Percentiles rank a stretch among this genome's conserved stretches.
Conservation (phyloP, 1,284 basidiomycete genomes). For the Ustilago crameri region DNA sequence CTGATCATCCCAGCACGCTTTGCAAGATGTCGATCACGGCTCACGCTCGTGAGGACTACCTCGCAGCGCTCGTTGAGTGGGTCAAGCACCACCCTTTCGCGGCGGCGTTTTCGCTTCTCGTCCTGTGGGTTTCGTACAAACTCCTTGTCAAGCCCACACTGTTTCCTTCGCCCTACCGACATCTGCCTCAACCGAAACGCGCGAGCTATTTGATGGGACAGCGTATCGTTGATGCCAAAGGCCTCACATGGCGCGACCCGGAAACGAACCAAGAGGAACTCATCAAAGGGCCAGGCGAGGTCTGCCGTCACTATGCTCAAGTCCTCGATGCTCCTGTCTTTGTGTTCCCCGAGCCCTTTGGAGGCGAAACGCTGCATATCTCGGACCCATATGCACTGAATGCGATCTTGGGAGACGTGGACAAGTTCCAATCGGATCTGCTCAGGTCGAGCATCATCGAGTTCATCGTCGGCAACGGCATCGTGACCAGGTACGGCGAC, state of each 20-base stretch:
- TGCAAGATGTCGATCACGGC: not conserved
- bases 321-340: constrained; percentile 24
- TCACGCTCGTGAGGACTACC: not conserved
- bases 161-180: constrained; percentile 38
- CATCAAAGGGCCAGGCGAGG: constrained; percentile 31
- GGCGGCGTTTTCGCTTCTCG: constrained; percentile 9
- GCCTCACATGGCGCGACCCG: constrained; percentile 15
- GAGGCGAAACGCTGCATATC: constrained; percentile 31
- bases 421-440: constrained; percentile 35
- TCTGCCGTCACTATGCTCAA: constrained; percentile 22
- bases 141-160: constrained; percentile 36
- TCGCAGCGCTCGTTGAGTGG: not conserved
- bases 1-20: too few species aligned
- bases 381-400: constrained; percentile 38
- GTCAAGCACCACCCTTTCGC: constrained; percentile 13
- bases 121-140: constrained; percentile 31
- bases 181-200: constrained; percentile 25
- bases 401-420: constrained; percentile 36
- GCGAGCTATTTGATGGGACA: constrained; percentile 34
- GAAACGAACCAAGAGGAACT: not conserved
- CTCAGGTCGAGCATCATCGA: constrained; percentile 38
- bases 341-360: constrained; percentile 41
- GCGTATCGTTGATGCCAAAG: constrained; percentile 37
- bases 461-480: constrained; percentile 46
- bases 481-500: constrained; percentile 39